Evolutionary conservation across 2,329 filamentous ascomycete species (phyloP).

Genomic region (Penicillium sp.): DNA sequence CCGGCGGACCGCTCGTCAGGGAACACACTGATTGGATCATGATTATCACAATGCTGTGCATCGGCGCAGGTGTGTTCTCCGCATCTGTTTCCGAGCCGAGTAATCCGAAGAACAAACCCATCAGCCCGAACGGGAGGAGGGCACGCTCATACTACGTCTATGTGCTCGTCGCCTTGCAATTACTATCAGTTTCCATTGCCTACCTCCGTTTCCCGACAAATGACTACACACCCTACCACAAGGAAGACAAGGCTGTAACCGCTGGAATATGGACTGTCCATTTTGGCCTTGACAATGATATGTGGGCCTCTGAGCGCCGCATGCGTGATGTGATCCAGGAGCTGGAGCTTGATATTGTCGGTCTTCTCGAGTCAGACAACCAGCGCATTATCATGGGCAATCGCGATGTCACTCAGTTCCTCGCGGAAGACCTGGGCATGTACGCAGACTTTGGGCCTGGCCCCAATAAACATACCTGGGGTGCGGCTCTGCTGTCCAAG

Average conservation of each 20-base stretch:
- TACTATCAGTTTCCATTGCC: constrained; percentile 78
- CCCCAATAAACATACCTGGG: constrained; percentile 99
- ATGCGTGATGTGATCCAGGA: constrained; percentile 92
- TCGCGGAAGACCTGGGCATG: constrained; percentile 97
- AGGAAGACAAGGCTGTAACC: constrained; percentile 83
- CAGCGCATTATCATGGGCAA: constrained; percentile 99
- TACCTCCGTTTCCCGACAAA: constrained; percentile 92
- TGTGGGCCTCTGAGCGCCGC: constrained; percentile 96
- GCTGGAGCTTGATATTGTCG: constrained; percentile 94
- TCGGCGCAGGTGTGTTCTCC: constrained; percentile 84
- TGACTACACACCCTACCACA: constrained; percentile 88
- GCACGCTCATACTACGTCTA: constrained; percentile 72
- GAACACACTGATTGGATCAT: constrained; percentile 98
- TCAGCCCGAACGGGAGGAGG: constrained; percentile 48
- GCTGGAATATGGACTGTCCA: constrained; percentile 99
- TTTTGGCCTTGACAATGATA: constrained; percentile 96
- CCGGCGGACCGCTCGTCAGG: constrained; percentile 86
- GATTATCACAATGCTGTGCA: constrained; percentile 79
- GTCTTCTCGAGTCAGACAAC: constrained; percentile 89
- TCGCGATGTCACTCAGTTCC: constrained; percentile 90
- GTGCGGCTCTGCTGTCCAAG: constrained; percentile 87
- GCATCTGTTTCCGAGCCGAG: constrained; percentile 59
- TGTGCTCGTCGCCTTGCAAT: constrained; percentile 74
- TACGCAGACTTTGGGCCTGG: constrained; percentile 97
- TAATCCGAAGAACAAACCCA: constrained; percentile 45